phyloP scores from a whole-genome alignment of 805 yeast genomes.

The Hanseniaspora taiwanica region DNA sequence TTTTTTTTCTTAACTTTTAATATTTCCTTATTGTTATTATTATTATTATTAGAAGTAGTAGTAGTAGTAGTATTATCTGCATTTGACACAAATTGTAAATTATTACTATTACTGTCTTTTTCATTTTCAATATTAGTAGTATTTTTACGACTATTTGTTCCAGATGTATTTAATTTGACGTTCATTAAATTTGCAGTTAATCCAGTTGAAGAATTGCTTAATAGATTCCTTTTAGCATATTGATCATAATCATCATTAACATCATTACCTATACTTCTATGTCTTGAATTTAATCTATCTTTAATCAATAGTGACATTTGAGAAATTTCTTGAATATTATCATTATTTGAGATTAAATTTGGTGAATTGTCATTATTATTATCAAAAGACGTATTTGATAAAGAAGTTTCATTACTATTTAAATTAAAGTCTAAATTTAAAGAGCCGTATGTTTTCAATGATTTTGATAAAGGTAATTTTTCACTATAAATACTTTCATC shows the following conservation, averaged over 20 bases:
- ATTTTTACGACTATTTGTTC: not conserved
- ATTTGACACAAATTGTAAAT: no score
- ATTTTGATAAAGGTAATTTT: no score
- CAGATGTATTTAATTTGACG: not conserved
- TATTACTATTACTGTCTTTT: no score
- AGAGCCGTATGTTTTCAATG: no score
- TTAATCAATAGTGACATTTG: not conserved
- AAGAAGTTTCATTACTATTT: not conserved
- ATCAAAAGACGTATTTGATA: not conserved
- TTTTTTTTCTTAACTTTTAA: no score
- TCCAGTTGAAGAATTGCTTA: conserved; percentile 1
- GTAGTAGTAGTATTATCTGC: no score
- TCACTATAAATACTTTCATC: no score
- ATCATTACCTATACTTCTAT: no score
- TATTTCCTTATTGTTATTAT: no score
- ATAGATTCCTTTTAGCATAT: not conserved
- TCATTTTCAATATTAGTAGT: not conserved
- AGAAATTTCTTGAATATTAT: not conserved
- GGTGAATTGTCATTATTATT: no score
- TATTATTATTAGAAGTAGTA: no score
- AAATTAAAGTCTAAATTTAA: no score
- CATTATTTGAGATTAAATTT: not conserved
- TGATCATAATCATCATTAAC: not conserved
- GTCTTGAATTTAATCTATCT: not conserved
- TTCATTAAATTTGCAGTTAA: not conserved